These are phyloP conservation scores for Pugionium dolabratum DNA, from an alignment of 345 rosid species.

Conservation along the genomic window DNA sequence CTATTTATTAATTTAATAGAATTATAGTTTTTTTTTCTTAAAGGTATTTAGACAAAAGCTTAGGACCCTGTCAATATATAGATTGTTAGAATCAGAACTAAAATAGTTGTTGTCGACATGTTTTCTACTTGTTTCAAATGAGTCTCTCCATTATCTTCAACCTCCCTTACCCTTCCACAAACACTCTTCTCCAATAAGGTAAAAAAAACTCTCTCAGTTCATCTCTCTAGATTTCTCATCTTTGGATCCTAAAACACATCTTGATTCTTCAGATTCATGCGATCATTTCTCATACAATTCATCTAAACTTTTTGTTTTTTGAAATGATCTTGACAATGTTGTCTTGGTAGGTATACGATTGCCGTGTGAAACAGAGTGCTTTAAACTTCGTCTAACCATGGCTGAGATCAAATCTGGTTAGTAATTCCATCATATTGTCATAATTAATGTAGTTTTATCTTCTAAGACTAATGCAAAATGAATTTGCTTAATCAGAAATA, in stretches of 20 bases:
- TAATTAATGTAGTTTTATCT: not conserved
- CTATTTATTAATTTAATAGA: not conserved
- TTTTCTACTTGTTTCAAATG: constrained; percentile 32
- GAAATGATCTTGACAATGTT: constrained; percentile 5
- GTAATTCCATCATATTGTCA: not conserved
- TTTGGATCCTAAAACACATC: constrained; percentile 17
- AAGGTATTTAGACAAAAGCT: not conserved
- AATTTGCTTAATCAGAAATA: constrained; percentile 28
- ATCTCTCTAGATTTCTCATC: constrained; percentile 20
- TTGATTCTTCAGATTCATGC: constrained; percentile 19
- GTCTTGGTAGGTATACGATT: constrained; percentile 30
- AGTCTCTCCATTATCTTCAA: constrained; percentile 40
- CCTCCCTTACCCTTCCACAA: constrained; percentile 30
- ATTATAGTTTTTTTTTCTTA: not conserved
- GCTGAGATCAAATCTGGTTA: constrained; percentile 45
- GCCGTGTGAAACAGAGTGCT: constrained; percentile 41
- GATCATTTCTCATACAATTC: not conserved
- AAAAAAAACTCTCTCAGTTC: constrained; percentile 5
- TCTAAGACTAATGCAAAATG: not conserved
- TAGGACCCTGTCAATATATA: constrained; percentile 36
- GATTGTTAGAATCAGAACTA: constrained; percentile 30
- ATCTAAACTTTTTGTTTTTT: not conserved
- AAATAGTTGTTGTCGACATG: constrained; percentile 42
- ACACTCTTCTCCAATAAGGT: constrained; percentile 39
- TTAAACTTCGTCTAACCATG: constrained; percentile 33